phyloP scores from a whole-genome alignment of 2,329 filamentous ascomycete species.

The Colletotrichum chrysophilum region DNA sequence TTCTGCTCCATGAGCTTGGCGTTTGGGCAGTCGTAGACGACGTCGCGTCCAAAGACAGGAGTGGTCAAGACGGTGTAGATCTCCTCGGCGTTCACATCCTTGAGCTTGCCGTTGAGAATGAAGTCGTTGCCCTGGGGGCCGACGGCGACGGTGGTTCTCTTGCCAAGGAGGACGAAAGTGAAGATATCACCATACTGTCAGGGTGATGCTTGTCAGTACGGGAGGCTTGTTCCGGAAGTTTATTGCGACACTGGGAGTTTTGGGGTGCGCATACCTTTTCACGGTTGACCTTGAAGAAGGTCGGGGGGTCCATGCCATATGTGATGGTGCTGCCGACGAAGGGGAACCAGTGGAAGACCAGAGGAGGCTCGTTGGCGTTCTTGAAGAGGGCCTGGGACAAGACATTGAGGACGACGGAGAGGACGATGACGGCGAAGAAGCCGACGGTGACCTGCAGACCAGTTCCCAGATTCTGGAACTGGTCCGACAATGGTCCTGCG shows the following conservation, averaged over 20 bases:
- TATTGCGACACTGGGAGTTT: not conserved
- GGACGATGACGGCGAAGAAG: conserved; percentile 47
- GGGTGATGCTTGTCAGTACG: not conserved
- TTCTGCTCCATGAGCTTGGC: conserved; percentile 96
- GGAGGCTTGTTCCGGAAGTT: not conserved
- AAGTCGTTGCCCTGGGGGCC: conserved; percentile 88
- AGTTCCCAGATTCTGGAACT: conserved; percentile 53
- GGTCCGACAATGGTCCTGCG: conserved; percentile 54
- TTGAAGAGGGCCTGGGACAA: conserved; percentile 79
- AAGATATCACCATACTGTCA: conserved; percentile 84
- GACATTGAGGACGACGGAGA: conserved; percentile 79
- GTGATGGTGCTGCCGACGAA: conserved; percentile 89
- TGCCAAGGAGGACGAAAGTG: conserved; percentile 86
- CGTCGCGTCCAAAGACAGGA: conserved; percentile 79
- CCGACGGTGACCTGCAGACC: conserved; percentile 52
- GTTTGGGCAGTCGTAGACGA: conserved; percentile 91
- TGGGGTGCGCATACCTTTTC: conserved; percentile 66
- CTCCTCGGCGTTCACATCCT: conserved; percentile 89
- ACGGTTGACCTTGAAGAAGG: conserved; percentile 80
- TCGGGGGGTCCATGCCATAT: conserved; percentile 93
- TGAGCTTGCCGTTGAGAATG: conserved; percentile 88
- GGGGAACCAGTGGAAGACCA: conserved; percentile 84
- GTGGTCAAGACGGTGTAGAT: conserved; percentile 81
- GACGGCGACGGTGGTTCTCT: conserved; percentile 86
- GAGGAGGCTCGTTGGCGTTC: conserved; percentile 80